These are phyloP conservation scores for Alternaria arbusti DNA, from an alignment of 2,329 filamentous ascomycete species.

Conservation along the genomic window DNA sequence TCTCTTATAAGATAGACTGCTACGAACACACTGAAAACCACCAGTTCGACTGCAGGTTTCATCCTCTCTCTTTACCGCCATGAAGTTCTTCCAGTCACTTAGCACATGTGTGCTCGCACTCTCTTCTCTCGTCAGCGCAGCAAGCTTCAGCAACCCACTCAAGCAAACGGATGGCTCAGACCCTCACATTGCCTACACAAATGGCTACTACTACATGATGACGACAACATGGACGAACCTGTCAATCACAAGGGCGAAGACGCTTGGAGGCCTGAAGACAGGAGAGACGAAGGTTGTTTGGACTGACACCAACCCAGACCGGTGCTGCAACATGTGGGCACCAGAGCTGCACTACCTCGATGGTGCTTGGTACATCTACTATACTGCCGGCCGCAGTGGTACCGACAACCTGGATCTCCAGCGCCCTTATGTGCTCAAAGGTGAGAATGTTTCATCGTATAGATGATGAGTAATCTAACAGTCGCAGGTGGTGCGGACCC, in stretches of 20 bases:
- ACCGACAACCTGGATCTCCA: conserved; percentile 57
- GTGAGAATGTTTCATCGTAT: conserved; percentile 31
- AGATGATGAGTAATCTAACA: neutral
- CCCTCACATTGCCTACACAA: conserved; percentile 60
- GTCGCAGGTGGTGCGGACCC: conserved; percentile 57
- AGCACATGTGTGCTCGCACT: conserved; percentile 19
- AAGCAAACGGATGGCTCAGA: conserved; percentile 59
- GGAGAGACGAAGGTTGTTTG: conserved; percentile 60
- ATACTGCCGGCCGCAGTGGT: conserved; percentile 56
- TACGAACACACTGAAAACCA: neutral
- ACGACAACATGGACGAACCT: conserved; percentile 64
- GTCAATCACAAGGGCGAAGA: conserved; percentile 61
- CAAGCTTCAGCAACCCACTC: conserved; percentile 61
- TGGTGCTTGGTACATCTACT: conserved; percentile 62
- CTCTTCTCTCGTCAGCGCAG: conserved; percentile 35
- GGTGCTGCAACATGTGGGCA: conserved; percentile 62
- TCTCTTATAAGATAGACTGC: neutral
- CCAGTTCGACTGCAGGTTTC: neutral
- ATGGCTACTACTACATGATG: conserved; percentile 64
- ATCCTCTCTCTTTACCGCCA: neutral
- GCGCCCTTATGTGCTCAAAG: conserved; percentile 59
- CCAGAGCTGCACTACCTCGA: conserved; percentile 62
- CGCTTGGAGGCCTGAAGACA: conserved; percentile 62
- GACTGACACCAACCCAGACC: conserved; percentile 53
- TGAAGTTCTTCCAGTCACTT: conserved; percentile 25